Evolutionary conservation across 2,329 filamentous ascomycete genomes (phyloP).

Genomic region (Hortaea sp.): DNA sequence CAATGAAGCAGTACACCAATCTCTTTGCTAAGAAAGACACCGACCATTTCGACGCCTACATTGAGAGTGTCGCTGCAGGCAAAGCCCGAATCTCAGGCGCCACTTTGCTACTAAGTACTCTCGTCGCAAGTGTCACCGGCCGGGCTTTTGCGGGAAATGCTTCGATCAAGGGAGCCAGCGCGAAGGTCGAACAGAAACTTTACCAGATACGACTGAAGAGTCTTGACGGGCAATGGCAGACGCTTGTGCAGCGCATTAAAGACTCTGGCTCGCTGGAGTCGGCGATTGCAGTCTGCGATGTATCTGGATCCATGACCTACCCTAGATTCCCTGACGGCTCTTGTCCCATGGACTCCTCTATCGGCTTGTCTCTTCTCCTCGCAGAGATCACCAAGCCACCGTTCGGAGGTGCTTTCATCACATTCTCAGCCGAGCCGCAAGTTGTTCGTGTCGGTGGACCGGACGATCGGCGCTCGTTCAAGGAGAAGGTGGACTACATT

Average conservation of each 20-base stretch:
- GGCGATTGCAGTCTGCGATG: slow-evolving; percentile 49
- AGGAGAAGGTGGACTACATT: slow-evolving; percentile 33
- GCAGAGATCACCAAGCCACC: slow-evolving; percentile 44
- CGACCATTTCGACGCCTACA: slow-evolving; percentile 41
- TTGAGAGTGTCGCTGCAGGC: slow-evolving; percentile 40
- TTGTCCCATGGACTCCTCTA: slow-evolving; percentile 42
- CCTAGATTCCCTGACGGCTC: slow-evolving; percentile 38
- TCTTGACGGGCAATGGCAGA: slow-evolving; percentile 45
- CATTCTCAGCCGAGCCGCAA: slow-evolving; percentile 36
- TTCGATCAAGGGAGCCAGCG: slow-evolving; percentile 6
- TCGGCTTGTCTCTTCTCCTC: slow-evolving; percentile 48
- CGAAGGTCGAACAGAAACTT: slow-evolving; percentile 23
- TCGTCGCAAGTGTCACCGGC: slow-evolving; percentile 26
- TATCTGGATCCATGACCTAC: slow-evolving; percentile 43
- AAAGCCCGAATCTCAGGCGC: slow-evolving; percentile 46
- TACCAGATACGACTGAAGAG: slow-evolving; percentile 28
- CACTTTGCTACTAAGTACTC: slow-evolving; percentile 42
- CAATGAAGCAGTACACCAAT: slow-evolving; percentile 44
- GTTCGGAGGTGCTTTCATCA: slow-evolving; percentile 47
- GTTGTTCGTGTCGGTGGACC: slow-evolving; percentile 34
- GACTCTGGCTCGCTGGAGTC: slow-evolving; percentile 45
- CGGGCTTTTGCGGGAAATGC: background rate
- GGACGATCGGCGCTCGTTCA: slow-evolving; percentile 26
- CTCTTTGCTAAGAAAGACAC: slow-evolving; percentile 44
- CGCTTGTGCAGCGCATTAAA: slow-evolving; percentile 47